Conservation (phyloP, 2,329 filamentous ascomycete genomes). For the Botrytis tulipae region DNA sequence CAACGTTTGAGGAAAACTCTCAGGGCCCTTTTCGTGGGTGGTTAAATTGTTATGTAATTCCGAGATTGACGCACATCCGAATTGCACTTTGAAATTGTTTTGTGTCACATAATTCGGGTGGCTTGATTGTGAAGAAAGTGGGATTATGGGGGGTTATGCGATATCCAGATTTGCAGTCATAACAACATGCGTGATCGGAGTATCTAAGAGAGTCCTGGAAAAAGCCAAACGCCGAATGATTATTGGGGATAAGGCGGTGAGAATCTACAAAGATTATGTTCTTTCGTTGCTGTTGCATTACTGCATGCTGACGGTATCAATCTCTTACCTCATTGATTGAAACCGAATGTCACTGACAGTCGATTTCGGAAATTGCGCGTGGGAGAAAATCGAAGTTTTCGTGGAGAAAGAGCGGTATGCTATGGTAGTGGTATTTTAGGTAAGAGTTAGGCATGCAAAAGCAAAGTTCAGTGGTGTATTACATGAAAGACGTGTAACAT, state of each 20-base stretch:
- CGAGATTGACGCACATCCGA: conserved; percentile 8
- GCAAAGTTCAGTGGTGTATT: neutral
- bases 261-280: neutral
- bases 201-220: neutral
- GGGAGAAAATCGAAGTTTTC: neutral
- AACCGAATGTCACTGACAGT: conserved; percentile 10
- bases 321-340: conserved; percentile 15
- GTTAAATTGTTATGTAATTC: conserved; percentile 13
- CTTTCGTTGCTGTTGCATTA: neutral
- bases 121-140: conserved; percentile 9
- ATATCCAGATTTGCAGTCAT: neutral
- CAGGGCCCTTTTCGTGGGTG: neutral
- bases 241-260: conserved; percentile 6
- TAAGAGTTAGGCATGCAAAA: neutral
- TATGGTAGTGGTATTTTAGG: neutral
- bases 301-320: conserved; percentile 14
- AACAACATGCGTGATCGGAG: neutral
- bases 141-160: conserved; percentile 7
- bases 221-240: conserved; percentile 2
- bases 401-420: conserved; percentile 12
- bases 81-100: conserved; percentile 4
- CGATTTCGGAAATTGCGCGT: conserved; percentile 2
- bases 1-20: neutral
- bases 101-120: conserved; percentile 10
- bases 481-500: conserved; percentile 2